Conservation (phyloP, 257 asterid species). For the Solanum commersonii region DNA sequence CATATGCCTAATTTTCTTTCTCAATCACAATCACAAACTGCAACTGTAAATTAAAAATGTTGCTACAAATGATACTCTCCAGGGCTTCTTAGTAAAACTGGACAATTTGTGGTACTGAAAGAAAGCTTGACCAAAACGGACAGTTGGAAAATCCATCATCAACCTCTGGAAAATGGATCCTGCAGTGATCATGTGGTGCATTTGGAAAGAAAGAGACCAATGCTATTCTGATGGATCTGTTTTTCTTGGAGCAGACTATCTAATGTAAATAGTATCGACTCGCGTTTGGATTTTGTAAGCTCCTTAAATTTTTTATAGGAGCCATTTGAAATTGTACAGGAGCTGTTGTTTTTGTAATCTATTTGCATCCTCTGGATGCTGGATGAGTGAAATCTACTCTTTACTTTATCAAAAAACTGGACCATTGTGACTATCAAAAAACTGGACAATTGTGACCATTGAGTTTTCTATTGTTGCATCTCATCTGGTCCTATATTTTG, state of each 20-base stretch:
- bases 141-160: not conserved
- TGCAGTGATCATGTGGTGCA: not conserved
- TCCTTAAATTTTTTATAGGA: not conserved
- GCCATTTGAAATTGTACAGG: not conserved
- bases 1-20: not conserved
- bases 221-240: not conserved
- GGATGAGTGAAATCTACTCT: not conserved
- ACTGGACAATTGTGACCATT: not conserved
- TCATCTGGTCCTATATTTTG: not conserved
- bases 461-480: not conserved
- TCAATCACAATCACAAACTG: not conserved
- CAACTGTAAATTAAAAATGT: not conserved
- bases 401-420: not conserved
- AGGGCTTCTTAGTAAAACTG: not conserved
- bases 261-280: not conserved
- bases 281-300: not conserved
- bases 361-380: not conserved
- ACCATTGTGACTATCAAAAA: not conserved
- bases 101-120: not conserved
- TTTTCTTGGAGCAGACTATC: not conserved
- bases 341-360: not conserved
- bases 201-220: not conserved
- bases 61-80: not conserved
- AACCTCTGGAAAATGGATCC: not conserved
- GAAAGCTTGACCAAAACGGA: not conserved